These are phyloP conservation scores for Colletotrichum musicola DNA, from an alignment of 2,329 filamentous ascomycete species.

Conservation along the genomic window DNA sequence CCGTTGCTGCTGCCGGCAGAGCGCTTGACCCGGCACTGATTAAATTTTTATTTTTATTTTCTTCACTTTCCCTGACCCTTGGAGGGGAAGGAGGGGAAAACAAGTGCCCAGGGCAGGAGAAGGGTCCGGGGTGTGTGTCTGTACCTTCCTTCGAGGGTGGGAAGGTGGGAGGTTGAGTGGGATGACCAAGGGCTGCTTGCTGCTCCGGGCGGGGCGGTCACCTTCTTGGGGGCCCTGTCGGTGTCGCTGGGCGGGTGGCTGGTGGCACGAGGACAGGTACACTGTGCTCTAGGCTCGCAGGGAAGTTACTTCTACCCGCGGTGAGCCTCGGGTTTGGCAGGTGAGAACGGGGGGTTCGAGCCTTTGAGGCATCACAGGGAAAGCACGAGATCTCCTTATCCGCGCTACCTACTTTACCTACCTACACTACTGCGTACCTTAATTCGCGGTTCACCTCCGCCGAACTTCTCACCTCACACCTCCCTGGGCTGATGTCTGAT, in stretches of 20 bases:
- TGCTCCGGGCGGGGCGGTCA: slow-evolving; percentile 22
- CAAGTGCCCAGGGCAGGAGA: slow-evolving; percentile 7
- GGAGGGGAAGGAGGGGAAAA: slow-evolving; percentile 32
- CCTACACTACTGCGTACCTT: too few species aligned
- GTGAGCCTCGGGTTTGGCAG: slow-evolving; percentile 28
- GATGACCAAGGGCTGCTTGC: slow-evolving; percentile 22
- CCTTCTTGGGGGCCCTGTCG: background rate
- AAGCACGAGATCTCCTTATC: background rate
- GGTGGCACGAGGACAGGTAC: slow-evolving; percentile 18
- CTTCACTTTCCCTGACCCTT: background rate
- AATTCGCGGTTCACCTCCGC: too few species aligned
- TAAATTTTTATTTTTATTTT: background rate
- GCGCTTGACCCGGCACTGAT: slow-evolving; percentile 40
- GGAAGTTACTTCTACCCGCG: slow-evolving; percentile 20
- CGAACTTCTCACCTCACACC: background rate
- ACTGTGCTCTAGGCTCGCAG: slow-evolving; percentile 2
- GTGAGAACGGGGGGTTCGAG: slow-evolving; percentile 9
- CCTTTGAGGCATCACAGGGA: background rate
- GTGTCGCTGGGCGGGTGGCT: background rate
- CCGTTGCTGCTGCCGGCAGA: background rate
- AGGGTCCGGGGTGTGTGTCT: slow-evolving; percentile 4
- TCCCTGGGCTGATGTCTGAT: background rate
- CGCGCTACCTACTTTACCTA: background rate
- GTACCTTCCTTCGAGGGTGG: slow-evolving; percentile 30
- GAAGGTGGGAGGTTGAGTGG: slow-evolving; percentile 20